phyloP scores from a whole-genome alignment of 2,329 filamentous ascomycete genomes.

The Diaporthe sp. region DNA sequence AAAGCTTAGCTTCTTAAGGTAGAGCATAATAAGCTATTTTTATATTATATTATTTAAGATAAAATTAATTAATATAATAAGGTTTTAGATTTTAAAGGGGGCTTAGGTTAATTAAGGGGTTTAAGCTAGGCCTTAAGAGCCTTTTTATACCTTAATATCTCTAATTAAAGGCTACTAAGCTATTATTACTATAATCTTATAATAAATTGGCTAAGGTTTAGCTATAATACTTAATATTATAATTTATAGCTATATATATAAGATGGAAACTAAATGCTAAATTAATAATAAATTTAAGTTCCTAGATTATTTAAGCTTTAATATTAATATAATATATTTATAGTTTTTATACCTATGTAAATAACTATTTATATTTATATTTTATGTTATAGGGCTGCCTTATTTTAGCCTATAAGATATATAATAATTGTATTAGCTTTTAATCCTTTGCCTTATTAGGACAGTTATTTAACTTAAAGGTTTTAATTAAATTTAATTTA shows the following conservation, averaged over 20 bases:
- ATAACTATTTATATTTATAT: background rate
- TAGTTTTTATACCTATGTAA: background rate
- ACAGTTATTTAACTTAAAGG: too few relatives aligned
- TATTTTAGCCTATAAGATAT: background rate
- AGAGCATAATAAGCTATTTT: background rate
- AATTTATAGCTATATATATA: background rate
- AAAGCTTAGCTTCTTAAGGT: background rate
- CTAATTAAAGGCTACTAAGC: background rate
- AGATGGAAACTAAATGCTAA: background rate
- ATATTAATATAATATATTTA: background rate
- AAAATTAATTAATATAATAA: background rate
- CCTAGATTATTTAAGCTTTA: background rate
- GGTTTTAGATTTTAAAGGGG: background rate
- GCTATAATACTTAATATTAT: background rate
- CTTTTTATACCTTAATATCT: background rate
- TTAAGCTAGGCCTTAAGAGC: background rate
- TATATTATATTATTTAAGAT: background rate
- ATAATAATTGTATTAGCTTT: background rate
- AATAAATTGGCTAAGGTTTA: background rate
- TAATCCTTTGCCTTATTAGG: background rate
- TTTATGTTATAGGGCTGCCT: background rate
- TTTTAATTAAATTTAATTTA: too few relatives aligned
- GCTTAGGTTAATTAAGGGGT: background rate
- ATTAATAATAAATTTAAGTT: background rate
- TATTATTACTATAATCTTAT: background rate